Conservation (phyloP, 2,329 filamentous ascomycete genomes). For the Fusarium scirpi region DNA sequence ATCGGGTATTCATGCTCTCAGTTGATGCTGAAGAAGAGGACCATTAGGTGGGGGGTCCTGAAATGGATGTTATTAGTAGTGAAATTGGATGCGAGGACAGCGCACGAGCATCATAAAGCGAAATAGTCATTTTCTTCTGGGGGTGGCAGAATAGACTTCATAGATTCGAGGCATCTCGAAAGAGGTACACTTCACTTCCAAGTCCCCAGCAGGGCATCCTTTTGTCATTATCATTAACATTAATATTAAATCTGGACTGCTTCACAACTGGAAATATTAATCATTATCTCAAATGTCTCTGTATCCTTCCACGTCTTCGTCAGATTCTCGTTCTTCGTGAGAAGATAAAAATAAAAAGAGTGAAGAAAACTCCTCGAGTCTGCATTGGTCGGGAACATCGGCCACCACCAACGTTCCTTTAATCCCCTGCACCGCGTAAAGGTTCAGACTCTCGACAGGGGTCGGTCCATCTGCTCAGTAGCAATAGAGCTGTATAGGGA, state of each 20-base stretch:
- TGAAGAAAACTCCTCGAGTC: slow-evolving; percentile 27
- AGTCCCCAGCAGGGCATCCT: not conserved
- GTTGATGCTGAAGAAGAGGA: slow-evolving; percentile 47
- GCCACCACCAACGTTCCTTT: slow-evolving; percentile 28
- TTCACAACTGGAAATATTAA: slow-evolving; percentile 23
- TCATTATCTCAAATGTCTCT: slow-evolving; percentile 24
- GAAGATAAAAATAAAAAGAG: not conserved
- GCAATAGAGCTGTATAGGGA: not conserved
- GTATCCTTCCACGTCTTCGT: slow-evolving; percentile 12
- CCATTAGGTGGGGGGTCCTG: slow-evolving; percentile 17
- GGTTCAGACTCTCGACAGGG: slow-evolving; percentile 47
- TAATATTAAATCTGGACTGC: slow-evolving; percentile 33
- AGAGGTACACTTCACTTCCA: not conserved
- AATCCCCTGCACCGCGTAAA: slow-evolving; percentile 48
- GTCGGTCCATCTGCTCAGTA: slow-evolving; percentile 32
- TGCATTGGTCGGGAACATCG: slow-evolving; percentile 38
- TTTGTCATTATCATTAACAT: slow-evolving; percentile 31
- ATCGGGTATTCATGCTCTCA: slow-evolving; percentile 52
- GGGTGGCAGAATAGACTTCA: not conserved
- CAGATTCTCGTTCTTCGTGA: slow-evolving; percentile 13
- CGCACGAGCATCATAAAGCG: not conserved
- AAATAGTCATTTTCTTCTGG: not conserved
- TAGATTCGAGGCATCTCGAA: not conserved
- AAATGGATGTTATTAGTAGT: not conserved
- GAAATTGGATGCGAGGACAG: not conserved